Percentiles rank a stretch among this genome's conserved stretches.
These are phyloP conservation scores for Punica granatum DNA, from an alignment of 345 rosid species.

Conservation along the genomic window DNA sequence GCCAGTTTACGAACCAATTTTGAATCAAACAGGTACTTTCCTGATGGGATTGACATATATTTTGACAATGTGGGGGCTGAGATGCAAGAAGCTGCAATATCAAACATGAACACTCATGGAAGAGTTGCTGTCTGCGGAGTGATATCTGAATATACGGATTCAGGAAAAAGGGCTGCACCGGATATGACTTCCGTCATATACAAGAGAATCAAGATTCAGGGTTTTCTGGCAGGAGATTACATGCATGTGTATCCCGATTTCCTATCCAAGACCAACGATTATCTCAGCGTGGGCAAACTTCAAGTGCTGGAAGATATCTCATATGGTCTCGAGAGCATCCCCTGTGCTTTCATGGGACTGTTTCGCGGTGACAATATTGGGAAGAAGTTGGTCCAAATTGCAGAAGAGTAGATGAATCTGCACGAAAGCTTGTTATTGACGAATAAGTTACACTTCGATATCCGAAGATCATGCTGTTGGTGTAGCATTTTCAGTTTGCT, in stretches of 20 bases:
- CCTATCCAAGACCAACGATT: constrained; percentile 27
- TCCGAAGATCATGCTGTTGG: background rate
- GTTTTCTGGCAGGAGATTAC: constrained; percentile 35
- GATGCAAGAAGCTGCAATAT: constrained; percentile 44
- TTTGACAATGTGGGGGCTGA: constrained; percentile 55
- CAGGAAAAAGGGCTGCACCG: constrained; percentile 27
- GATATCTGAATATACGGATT: constrained; percentile 35
- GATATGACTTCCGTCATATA: constrained; percentile 34
- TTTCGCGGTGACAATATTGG: constrained; percentile 26
- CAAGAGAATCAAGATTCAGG: constrained; percentile 46
- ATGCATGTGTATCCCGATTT: constrained; percentile 23
- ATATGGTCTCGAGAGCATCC: constrained; percentile 36
- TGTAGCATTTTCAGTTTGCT: background rate
- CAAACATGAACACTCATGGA: constrained; percentile 40
- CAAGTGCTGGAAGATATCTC: constrained; percentile 40
- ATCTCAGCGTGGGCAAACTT: constrained; percentile 22
- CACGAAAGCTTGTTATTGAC: background rate
- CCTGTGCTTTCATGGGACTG: constrained; percentile 36
- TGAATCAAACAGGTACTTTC: constrained; percentile 32
- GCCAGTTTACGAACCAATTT: background rate
- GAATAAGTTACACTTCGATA: background rate
- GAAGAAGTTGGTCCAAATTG: constrained; percentile 7
- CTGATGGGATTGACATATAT: constrained; percentile 50
- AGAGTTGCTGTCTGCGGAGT: constrained; percentile 48
- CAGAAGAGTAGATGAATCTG: background rate